Conservation (phyloP, 176 grass and related monocot species). For the Oryza nivara region DNA sequence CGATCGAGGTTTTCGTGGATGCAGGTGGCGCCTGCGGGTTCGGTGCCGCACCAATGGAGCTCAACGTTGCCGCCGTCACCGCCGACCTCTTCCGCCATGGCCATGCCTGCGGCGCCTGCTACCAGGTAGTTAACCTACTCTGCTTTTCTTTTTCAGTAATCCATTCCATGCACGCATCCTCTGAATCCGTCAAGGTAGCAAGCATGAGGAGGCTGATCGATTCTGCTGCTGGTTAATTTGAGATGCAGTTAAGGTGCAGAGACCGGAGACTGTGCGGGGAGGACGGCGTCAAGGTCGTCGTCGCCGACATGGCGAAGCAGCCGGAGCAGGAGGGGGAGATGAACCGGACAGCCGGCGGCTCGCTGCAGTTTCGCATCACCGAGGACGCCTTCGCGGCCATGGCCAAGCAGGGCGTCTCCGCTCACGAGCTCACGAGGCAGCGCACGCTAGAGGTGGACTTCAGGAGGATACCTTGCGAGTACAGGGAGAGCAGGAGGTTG, state of each 20-base stretch:
- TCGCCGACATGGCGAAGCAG: neutral
- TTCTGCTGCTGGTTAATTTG: neutral
- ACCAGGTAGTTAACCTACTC: slow-evolving; percentile 34
- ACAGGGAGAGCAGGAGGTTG: slow-evolving; percentile 49
- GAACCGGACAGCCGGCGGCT: slow-evolving; percentile 27
- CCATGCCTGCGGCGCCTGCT: slow-evolving; percentile 56
- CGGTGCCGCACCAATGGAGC: slow-evolving; percentile 23
- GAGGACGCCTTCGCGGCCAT: slow-evolving; percentile 54
- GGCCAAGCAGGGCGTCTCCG: slow-evolving; percentile 11
- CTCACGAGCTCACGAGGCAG: neutral
- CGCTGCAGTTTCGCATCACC: slow-evolving; percentile 41
- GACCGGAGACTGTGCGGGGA: slow-evolving; percentile 41
- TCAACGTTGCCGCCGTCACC: slow-evolving; percentile 41
- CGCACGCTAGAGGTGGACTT: slow-evolving; percentile 49
- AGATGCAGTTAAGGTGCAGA: slow-evolving; percentile 56
- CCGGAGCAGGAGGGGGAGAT: neutral
- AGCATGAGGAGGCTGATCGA: neutral
- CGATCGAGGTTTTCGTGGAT: neutral
- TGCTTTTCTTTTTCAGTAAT: neutral
- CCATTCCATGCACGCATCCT: too few relatives aligned
- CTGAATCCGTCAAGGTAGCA: neutral
- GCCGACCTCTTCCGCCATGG: slow-evolving; percentile 40
- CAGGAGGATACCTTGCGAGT: slow-evolving; percentile 60
- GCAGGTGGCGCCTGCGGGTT: slow-evolving; percentile 45
- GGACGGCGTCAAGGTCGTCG: slow-evolving; percentile 57